Evolutionary conservation across 371 early-diverging fungal species (phyloP).

Genomic region (Capniomyces stellatus): DNA sequence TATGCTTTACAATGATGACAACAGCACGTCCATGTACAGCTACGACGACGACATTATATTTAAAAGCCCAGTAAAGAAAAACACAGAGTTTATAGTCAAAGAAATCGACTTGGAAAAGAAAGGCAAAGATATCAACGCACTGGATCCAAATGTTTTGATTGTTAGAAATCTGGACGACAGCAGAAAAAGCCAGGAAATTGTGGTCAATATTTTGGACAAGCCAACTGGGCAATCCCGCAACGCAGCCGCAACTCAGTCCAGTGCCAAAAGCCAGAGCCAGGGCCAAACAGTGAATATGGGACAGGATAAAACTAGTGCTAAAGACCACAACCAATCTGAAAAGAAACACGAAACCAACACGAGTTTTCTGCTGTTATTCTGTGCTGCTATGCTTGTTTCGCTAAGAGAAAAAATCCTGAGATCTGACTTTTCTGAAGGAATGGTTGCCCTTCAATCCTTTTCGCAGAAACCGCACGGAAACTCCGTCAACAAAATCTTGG

Average conservation of each 20-base stretch:
- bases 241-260: not conserved
- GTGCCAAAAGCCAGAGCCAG: too few relatives aligned
- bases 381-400: not conserved
- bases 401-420: not conserved
- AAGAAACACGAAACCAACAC: not conserved
- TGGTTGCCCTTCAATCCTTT: not conserved
- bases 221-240: not conserved
- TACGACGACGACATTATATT: too few relatives aligned
- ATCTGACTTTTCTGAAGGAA: constrained; percentile 2
- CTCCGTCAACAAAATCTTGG: not conserved
- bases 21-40: not conserved
- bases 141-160: not conserved
- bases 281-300: too few relatives aligned
- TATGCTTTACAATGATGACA: not conserved
- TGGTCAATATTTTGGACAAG: not conserved
- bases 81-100: not conserved
- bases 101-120: not conserved
- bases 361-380: not conserved
- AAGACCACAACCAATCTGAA: too few relatives aligned
- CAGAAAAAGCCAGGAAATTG: not conserved
- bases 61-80: not conserved
- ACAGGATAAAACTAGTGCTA: too few relatives aligned
- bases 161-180: not conserved
- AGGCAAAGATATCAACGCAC: not conserved
- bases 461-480: not conserved